Base-by-base conservation (phyloP, 257 asterid species). In the Oldenlandia corymbosa region DNA sequence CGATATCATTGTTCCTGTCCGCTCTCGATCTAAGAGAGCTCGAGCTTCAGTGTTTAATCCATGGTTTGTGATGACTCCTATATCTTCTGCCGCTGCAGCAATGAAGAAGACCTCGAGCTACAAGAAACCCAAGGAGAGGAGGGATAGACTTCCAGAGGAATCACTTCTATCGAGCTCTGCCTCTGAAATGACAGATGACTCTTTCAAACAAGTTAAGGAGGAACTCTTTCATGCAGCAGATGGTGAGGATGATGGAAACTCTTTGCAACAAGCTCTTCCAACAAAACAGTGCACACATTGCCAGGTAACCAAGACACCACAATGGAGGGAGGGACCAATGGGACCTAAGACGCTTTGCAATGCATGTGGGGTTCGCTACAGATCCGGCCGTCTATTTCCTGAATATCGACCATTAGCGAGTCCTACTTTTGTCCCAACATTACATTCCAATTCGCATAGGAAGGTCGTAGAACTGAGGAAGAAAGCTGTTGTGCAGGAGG, bases 401-500 rank as follows among this genome's bases (percentile, higher is more conserved):
- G 97, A 90, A 47, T 90, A 90, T 65, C 86, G 97, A 0, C 97
- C 97, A 0, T 89, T 89, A 5, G 94, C 94, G 3, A 90, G 97
- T 60, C 97, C 97, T 1, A 85, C 95, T 1, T 90, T 90, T 32
- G 82, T 85, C 52, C 94, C 95, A 21, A 32, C 83, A 0, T n/a
- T 90, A 30, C 97, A 90, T 84, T 90, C 68, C 9, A 60, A 56
- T 54, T 71, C 76, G 31, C 78, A 71, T 64, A 63, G 59, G 69
- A 66, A 70, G 45, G 73, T 57, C 9, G 62, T 57, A 28, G 62
- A 57, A 11, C 32, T 57, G 76, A 62, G 80, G 52, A 73, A 66
- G 68, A 62, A 70, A 64, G 52, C 50, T 46, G 1, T 9, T 31
- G 27, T 45, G 36, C 63, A 60, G 46, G 70, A 68, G 32, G 63